Conservation (phyloP, 2,329 filamentous ascomycete genomes). For the Cryphonectria naterciae region DNA sequence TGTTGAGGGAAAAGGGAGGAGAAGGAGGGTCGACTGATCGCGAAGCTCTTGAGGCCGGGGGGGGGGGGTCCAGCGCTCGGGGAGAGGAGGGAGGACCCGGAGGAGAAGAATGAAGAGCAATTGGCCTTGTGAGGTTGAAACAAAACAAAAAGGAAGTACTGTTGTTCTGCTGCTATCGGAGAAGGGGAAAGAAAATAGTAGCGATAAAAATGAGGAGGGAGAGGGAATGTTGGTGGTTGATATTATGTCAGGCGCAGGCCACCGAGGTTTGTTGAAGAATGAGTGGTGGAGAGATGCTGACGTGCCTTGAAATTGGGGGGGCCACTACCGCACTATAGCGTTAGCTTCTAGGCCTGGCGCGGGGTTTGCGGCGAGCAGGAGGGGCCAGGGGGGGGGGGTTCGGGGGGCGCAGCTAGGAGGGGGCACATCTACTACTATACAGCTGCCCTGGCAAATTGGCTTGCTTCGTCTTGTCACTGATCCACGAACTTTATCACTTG, state of each 20-base stretch:
- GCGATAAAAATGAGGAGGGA: no score
- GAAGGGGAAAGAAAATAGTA: neutral
- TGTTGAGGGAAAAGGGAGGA: constrained; percentile 22
- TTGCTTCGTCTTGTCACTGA: neutral
- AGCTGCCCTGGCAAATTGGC: neutral
- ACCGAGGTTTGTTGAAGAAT: neutral
- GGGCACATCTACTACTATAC: neutral
- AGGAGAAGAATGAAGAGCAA: neutral
- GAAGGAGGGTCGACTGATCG: neutral
- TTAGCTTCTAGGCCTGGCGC: neutral
- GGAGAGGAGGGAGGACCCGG: neutral
- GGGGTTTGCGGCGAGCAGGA: neutral
- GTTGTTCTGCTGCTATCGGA: neutral
- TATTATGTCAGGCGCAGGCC: neutral
- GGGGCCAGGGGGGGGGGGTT: no score
- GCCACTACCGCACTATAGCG: neutral
- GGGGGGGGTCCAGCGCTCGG: neutral
- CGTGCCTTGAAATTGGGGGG: neutral
- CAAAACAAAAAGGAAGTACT: neutral
- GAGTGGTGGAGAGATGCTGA: neutral
- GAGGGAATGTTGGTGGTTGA: neutral
- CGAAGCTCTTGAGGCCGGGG: neutral
- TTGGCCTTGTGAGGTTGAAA: neutral
- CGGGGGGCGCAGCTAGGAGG: neutral
- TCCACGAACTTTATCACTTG: no score